phyloP scores from a whole-genome alignment of 768 basidiomycete species.

The Lentinula edodes region DNA sequence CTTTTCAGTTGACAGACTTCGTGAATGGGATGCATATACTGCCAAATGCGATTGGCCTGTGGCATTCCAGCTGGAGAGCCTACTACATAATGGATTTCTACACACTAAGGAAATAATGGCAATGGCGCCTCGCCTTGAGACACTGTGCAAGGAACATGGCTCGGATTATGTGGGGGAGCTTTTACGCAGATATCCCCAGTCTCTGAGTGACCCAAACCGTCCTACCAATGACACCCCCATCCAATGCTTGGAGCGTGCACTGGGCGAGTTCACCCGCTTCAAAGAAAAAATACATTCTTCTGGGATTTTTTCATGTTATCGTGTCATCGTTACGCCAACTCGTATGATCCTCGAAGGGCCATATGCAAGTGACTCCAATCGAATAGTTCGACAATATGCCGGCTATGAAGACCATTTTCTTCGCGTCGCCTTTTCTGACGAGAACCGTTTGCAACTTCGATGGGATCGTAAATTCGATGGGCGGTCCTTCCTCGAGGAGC shows the following conservation, averaged over 20 bases:
- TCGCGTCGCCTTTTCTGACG: conserved; percentile 81
- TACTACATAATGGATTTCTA: conserved; percentile 58
- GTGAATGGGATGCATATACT: conserved; percentile 38
- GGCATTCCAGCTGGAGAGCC: conserved; percentile 72
- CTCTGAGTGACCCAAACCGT: conserved; percentile 32
- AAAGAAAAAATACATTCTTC: conserved; percentile 18
- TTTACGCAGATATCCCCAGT: conserved; percentile 50
- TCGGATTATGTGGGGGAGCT: conserved; percentile 35
- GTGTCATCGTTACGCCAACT: conserved; percentile 74
- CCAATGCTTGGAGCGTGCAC: conserved; percentile 40
- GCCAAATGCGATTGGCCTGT: conserved; percentile 53
- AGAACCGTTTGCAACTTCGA: conserved; percentile 68
- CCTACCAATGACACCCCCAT: conserved; percentile 31
- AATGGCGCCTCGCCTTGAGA: conserved; percentile 38
- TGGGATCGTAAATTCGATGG: conserved; percentile 69
- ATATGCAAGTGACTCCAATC: conserved; percentile 69
- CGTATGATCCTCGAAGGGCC: conserved; percentile 74
- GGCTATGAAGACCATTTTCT: conserved; percentile 55
- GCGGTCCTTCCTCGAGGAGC: conserved; percentile 44
- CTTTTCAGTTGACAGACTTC: conserved; percentile 43
- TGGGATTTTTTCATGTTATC: conserved; percentile 59
- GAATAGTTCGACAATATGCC: conserved; percentile 65
- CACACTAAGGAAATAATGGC: conserved; percentile 51
- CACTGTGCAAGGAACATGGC: conserved; percentile 28
- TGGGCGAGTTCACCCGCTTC: conserved; percentile 19